A percentile compares a stretch with the other conserved stretches of the same genome.
Evolutionary conservation across 2,329 filamentous ascomycete genomes (phyloP).

Genomic region (Aureobasidium melanogenum): DNA sequence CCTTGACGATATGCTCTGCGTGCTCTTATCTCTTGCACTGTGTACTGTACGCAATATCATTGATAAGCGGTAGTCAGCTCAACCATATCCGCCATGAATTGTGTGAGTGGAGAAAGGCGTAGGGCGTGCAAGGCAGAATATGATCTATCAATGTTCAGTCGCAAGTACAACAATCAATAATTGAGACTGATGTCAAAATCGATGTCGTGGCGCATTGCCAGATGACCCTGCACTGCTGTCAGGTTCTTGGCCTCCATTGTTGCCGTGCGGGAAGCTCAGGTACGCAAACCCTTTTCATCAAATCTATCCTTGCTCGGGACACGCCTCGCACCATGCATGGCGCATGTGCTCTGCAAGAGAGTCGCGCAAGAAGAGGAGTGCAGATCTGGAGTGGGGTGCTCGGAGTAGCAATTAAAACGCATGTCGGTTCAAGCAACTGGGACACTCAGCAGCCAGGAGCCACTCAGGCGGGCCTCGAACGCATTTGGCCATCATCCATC

Average conservation of each 20-base stretch:
- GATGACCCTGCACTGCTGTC: constrained; percentile 9
- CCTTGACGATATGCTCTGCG: not conserved
- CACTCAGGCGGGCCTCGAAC: not conserved
- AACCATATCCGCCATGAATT: not conserved
- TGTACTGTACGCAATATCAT: not conserved
- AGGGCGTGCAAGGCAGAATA: not conserved
- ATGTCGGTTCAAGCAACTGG: not conserved
- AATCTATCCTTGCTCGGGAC: not conserved
- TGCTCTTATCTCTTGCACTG: constrained; percentile 2
- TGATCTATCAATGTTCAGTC: constrained; percentile 1
- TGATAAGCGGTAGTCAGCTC: constrained; percentile 1
- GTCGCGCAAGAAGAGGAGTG: constrained; percentile 5
- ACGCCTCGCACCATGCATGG: not conserved
- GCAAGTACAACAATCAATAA: not conserved
- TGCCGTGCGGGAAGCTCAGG: constrained; percentile 1
- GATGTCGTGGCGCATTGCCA: constrained; percentile 4
- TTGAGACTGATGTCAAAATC: not conserved
- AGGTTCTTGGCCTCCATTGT: not conserved
- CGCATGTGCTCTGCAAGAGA: not conserved
- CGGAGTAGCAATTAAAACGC: constrained; percentile 3
- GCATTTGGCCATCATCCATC: not conserved
- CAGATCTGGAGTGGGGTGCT: constrained; percentile 1
- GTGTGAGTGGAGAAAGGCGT: not conserved
- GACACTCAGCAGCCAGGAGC: not conserved
- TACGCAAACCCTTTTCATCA: constrained; percentile 2